A percentile compares a stretch with the other conserved stretches of the same genome.
These are phyloP conservation scores for Fusarium abutilonis DNA, from an alignment of 2,329 filamentous ascomycete genomes.

Conservation along the genomic window DNA sequence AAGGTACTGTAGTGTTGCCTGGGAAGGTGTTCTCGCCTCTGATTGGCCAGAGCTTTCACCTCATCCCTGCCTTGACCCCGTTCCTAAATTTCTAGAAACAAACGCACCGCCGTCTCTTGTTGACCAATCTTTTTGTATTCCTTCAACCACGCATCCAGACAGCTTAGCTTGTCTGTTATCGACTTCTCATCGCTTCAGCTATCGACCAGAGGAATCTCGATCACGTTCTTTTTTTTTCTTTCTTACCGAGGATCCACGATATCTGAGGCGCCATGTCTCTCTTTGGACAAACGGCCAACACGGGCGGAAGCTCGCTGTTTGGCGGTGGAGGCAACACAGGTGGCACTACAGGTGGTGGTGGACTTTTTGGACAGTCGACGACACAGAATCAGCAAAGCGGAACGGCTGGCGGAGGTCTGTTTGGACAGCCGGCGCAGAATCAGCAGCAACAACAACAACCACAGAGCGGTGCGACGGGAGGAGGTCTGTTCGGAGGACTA, in stretches of 20 bases:
- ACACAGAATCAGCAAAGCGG: conserved; percentile 26
- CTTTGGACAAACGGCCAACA: conserved; percentile 48
- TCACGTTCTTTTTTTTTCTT: neutral
- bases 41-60: conserved; percentile 52
- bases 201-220: neutral
- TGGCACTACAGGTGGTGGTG: conserved; percentile 41
- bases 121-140: conserved; percentile 31
- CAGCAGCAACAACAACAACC: conserved; percentile 26
- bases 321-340: conserved; percentile 41
- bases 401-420: conserved; percentile 43
- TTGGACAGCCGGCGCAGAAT: conserved; percentile 43
- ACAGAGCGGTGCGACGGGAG: conserved; percentile 39
- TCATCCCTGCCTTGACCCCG: conserved; percentile 43
- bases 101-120: conserved; percentile 42
- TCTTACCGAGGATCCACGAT: conserved; percentile 4
- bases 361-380: conserved; percentile 45
- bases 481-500: conserved; percentile 49
- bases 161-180: conserved; percentile 22
- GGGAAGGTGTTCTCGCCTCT: conserved; percentile 21
- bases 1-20: conserved; percentile 30
- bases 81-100: conserved; percentile 48
- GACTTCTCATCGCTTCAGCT: conserved; percentile 8
- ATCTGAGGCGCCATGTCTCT: conserved; percentile 47
- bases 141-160: conserved; percentile 29
- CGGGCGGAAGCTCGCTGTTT: conserved; percentile 40